Conservation (phyloP, 2,329 filamentous ascomycete genomes). For the Chaetothyriales sp. region DNA sequence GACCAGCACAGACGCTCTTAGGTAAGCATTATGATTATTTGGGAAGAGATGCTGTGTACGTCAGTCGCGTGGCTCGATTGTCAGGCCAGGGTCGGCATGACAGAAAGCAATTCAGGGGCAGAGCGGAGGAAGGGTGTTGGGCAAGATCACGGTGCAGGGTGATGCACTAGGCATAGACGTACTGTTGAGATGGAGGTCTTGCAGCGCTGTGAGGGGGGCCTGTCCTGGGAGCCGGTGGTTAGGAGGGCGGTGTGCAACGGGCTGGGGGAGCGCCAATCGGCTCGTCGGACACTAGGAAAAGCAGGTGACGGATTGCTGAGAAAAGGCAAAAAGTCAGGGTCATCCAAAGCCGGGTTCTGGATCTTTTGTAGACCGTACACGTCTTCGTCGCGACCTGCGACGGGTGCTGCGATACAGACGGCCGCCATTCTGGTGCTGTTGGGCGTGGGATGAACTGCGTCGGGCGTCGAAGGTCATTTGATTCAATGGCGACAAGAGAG, state of each 20-base stretch:
- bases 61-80: neutral
- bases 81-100: neutral
- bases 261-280: constrained; percentile 20
- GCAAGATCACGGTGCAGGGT: constrained; percentile 1
- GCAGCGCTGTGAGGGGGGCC: constrained; percentile 17
- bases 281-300: constrained; percentile 20
- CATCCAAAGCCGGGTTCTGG: constrained; percentile 31
- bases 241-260: constrained; percentile 16
- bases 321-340: constrained; percentile 21
- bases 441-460: constrained; percentile 3
- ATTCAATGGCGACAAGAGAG: constrained; percentile 5
- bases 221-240: constrained; percentile 8
- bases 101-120: neutral
- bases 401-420: constrained; percentile 29
- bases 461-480: constrained; percentile 11
- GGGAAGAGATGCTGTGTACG: constrained; percentile 1
- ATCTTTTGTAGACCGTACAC: constrained; percentile 29
- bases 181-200: constrained; percentile 13
- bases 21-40: constrained; percentile 7
- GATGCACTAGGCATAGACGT: constrained; percentile 6
- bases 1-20: constrained; percentile 16
- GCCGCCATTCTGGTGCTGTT: constrained; percentile 30
- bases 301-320: constrained; percentile 18
- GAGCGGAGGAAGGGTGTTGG: constrained; percentile 1
- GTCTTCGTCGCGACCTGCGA: constrained; percentile 28